Base-by-base conservation (phyloP, 352 stramenopile species). In the Globisporangium perplexum region DNA sequence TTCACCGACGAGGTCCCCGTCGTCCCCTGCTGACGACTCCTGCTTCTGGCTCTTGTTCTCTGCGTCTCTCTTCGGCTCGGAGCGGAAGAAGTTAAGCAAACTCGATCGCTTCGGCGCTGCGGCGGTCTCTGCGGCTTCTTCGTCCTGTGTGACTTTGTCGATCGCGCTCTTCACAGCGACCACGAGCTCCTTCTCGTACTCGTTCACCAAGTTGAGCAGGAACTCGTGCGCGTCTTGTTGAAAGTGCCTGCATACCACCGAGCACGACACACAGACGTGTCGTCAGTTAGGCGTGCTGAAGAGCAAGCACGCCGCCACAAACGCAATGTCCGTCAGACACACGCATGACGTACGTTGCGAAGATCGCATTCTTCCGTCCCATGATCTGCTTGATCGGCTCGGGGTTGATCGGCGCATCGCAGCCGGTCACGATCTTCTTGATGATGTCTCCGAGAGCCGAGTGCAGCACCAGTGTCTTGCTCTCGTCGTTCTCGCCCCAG, bases 141-240 rank as follows among this genome's bases (percentile, higher is more conserved):
- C 23, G 10, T 65, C 60, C 38, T 57, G 38, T 22, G 41, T 47
- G 18, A 64, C 59, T 43, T 58, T 65, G 23, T 52, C 45, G 3
- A 56, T 28, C 7, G 50, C 54, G n/a, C 50, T 49, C 35, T 74
- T 53, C 7, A 89, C 74, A 10, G 69, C 74, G 46, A 67, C 28
- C 8, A 87, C 59, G 11, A 93, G 67, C 51, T 95, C 85, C 49
- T 86, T 88, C 53, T 95, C 85, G 61, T 89, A 90, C 45, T 93
- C 85, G 5, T 77, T 88, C 47, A 95, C 69, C 10, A 95, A 39
- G 39, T 88, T 87, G 18, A 93, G 67, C 50, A 95, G 59, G 57
- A 95, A 95, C 51, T 95, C 85, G 51, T 95, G 85, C 2, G 85
- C 85, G 44, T 95, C 85, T 66, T 95, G 85, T 54, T 95, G 85